Conservation (phyloP, 768 basidiomycete genomes). For the Termitomyces sp. region DNA sequence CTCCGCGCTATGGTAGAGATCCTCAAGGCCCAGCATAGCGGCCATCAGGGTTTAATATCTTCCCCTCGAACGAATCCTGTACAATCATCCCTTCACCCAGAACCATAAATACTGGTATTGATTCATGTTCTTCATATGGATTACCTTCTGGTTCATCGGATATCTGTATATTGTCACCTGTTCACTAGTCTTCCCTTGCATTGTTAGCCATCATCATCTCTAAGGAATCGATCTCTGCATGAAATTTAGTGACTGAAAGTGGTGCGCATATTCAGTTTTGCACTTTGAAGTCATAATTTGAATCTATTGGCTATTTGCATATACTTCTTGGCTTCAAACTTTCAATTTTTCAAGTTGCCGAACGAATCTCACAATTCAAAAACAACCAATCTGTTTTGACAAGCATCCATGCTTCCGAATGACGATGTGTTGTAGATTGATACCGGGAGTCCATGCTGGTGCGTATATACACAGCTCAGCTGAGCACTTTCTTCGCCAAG, state of each 20-base stretch:
- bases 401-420: no score
- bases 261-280: background rate
- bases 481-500: no score
- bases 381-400: no score
- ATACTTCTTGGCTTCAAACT: no score
- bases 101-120: background rate
- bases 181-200: background rate
- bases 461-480: no score
- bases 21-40: slow-evolving; percentile 51
- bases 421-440: no score
- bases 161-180: background rate
- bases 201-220: background rate
- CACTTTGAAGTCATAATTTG: no score
- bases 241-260: background rate
- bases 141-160: background rate
- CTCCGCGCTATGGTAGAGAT: slow-evolving; percentile 66
- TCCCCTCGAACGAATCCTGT: background rate
- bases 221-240: background rate
- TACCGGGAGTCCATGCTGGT: no score
- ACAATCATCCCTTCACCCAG: background rate
- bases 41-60: slow-evolving; percentile 13
- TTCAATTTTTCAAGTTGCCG: no score
- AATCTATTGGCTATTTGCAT: no score
- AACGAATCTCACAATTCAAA: no score
- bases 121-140: background rate